Conservation (phyloP, 495 filamentous ascomycete species). For the Sphaerosporella brunnea region DNA sequence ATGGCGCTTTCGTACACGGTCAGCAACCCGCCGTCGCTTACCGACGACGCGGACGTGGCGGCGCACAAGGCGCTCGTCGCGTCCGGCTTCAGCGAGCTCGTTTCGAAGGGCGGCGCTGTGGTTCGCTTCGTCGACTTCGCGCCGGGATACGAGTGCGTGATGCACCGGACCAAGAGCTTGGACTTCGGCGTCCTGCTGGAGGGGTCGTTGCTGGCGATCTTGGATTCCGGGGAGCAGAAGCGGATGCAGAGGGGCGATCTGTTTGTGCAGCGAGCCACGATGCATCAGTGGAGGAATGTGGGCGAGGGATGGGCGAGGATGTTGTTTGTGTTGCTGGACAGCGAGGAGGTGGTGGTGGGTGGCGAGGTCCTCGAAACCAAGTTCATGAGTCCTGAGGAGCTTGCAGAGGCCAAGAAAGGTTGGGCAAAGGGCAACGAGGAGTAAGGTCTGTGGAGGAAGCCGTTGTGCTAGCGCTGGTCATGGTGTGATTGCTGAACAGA, state of each 20-base stretch:
- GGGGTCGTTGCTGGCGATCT: slow-evolving; percentile 44
- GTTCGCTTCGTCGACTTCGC: slow-evolving; percentile 44
- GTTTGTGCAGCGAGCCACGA: slow-evolving; percentile 46
- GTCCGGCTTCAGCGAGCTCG: no score
- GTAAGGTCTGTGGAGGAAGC: no score
- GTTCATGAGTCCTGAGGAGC: slow-evolving; percentile 24
- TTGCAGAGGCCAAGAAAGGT: background rate
- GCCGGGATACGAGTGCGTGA: slow-evolving; percentile 35
- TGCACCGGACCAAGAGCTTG: slow-evolving; percentile 56
- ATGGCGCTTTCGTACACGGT: no score
- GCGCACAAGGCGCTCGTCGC: no score
- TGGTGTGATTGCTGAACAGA: no score
- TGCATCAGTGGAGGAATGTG: slow-evolving; percentile 49
- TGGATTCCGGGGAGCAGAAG: slow-evolving; percentile 42
- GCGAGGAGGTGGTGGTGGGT: slow-evolving; percentile 29
- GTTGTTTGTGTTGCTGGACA: slow-evolving; percentile 41
- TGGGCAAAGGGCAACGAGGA: background rate
- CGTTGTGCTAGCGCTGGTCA: no score
- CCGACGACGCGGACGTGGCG: no score
- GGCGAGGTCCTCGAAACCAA: slow-evolving; percentile 21
- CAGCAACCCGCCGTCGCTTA: no score
- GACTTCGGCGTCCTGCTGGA: slow-evolving; percentile 69
- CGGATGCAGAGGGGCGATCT: slow-evolving; percentile 44
- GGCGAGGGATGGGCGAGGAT: slow-evolving; percentile 38
- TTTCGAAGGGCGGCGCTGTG: slow-evolving; percentile 30